Evolutionary conservation across 2,329 filamentous ascomycete genomes (phyloP), one percentile per base, ranked within the genome.

Genomic region (Phyllosticta citriasiana): DNA sequence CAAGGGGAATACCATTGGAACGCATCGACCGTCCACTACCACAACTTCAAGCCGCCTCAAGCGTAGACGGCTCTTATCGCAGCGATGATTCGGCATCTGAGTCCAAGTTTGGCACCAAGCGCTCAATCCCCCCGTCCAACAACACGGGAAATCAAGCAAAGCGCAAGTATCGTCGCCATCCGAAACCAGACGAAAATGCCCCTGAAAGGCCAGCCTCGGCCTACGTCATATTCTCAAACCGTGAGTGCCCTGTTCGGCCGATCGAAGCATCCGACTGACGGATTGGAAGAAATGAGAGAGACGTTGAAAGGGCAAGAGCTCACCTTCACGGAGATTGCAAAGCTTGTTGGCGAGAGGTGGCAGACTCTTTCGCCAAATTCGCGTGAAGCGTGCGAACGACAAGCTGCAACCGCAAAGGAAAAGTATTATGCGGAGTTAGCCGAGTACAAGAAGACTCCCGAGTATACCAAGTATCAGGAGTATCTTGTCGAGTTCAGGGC

Each of bases 141-240:
- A 59, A 63, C 5, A 57, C 67, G 5, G 66, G 65, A 52, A 67
- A 69, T 22, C 71, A 68, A 51, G 69, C 76, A 22, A 92, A 92
- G 73, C 80, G 88, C 54, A 91, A 91, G 69, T 92, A 92, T 67
- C 81, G 88, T 62, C 80, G 88, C 40, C 88, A 92, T 73, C 88
- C 88, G 10, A 91, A 91, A 84, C 80, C 88, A 3, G 89, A 94
- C 66, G 87, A 91, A 62, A 85, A 89, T 75, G 89, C 89, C 0
- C 89, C 89, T 1, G 88, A 92, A 69, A 80, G 89, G 25, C 88
- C 89, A 1, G 88, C 88, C 0, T 93, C 89, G 4, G 89, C 89
- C 57, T 93, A 93, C 74, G 89, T 93, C 12, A 82, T 93, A 16
- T 94, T 94, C 69, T 92, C 89, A 0, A 93, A 93, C 67, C 89